Evolutionary conservation across 495 filamentous ascomycete genomes (phyloP), one percentile per base, ranked within the genome.

Genomic region (Bathelium albidoporum): DNA sequence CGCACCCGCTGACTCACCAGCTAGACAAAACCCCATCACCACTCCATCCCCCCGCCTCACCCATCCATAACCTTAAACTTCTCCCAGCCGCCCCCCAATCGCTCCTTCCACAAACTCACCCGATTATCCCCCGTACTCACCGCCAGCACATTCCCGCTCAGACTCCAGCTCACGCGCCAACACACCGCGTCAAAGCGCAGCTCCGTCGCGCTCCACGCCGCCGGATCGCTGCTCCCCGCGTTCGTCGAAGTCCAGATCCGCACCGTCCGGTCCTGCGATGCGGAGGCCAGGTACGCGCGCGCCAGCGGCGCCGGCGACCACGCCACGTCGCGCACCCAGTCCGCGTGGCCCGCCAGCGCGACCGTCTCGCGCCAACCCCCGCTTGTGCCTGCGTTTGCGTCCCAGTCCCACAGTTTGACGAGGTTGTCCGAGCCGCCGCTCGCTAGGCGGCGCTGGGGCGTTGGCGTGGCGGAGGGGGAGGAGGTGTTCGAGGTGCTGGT

Each of bases 261-360:
- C 60, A 97, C 93, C 12, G 90, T 96, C 81, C 91, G 92, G 70
- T 99, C 94, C 78, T 97, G 91, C n/a, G 84, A 87, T 16, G 93
- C 94, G 18, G 85, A 88, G 26, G 94, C 95, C 67, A 99, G 95
- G 78, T 99, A 99, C 53, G 84, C 86, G 81, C 95, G 97, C 71
- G 89, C 87, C 64, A 97, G 80, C 53, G 97, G 88, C 61, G 89
- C 95, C 7, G 94, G 94, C 53, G 87, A 88, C 95, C 95, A 97
- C 16, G 93, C 90, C 9, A 99, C 94, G 73, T 99, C 95, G 58
- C 94, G 88, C 59, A 99, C 94, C 94, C 94, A 99, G 79, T 97
- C 94, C 0, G 85, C 86, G 74, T 99, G 94, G 67, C 94, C 94
- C 4, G 76, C 71, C 60, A 86, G 80, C 68, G 83, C 83, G 32